phyloP scores from a whole-genome alignment of 2,329 filamentous ascomycete species.

The Rutstroemia sp. region DNA sequence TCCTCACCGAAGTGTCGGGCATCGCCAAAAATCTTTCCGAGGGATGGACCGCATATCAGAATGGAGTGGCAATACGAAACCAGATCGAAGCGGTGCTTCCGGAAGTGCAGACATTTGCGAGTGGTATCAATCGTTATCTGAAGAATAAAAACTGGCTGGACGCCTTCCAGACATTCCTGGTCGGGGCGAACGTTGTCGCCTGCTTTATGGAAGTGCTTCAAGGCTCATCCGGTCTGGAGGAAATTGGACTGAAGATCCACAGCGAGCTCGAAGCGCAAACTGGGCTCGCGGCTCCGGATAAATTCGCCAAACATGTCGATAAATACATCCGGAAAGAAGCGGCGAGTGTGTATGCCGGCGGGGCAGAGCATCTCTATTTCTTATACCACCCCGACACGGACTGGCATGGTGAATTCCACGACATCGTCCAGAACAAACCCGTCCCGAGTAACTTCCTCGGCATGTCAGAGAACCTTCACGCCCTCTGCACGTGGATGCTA shows the following conservation, averaged over 20 bases:
- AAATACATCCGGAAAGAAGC: conserved; percentile 13
- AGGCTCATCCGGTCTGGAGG: conserved; percentile 4
- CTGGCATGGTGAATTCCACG: conserved; percentile 36
- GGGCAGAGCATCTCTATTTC: conserved; percentile 34
- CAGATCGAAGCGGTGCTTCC: conserved; percentile 7
- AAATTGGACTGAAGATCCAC: conserved; percentile 7
- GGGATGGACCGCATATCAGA: conserved; percentile 9
- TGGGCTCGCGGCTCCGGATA: conserved; percentile 11
- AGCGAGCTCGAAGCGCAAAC: conserved; percentile 12
- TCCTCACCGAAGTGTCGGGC: conserved; percentile 4
- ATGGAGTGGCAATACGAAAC: conserved; percentile 7
- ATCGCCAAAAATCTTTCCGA: conserved; percentile 8
- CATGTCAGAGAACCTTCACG: conserved; percentile 36
- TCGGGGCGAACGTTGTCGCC: conserved; percentile 8
- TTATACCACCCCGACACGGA: conserved; percentile 36
- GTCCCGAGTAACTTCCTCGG: conserved; percentile 33
- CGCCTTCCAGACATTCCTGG: conserved; percentile 6
- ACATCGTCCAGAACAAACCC: conserved; percentile 31
- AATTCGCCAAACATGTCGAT: conserved; percentile 13
- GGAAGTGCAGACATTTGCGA: conserved; percentile 7
- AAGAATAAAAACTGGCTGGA: conserved; percentile 8
- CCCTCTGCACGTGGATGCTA: conserved; percentile 34
- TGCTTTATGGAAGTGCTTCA: conserved; percentile 9
- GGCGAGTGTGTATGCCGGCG: conserved; percentile 6
- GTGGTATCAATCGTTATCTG: conserved; percentile 8